These are phyloP conservation scores for Wallacemonas sp. DNA, from an alignment of 208 protist genomes.

Conservation along the genomic window DNA sequence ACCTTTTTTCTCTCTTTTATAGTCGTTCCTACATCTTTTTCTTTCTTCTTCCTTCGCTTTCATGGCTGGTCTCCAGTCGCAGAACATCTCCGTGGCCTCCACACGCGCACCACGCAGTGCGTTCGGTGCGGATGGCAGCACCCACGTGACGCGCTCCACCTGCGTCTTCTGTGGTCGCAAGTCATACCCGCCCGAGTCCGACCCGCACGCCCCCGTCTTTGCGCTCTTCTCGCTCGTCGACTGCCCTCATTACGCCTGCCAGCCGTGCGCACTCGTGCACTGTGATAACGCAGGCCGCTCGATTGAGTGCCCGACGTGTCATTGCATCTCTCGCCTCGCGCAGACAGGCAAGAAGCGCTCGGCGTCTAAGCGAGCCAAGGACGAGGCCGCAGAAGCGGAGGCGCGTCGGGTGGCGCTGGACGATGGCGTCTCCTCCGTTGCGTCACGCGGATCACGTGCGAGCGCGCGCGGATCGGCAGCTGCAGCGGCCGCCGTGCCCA, in stretches of 20 bases:
- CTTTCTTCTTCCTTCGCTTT: not conserved
- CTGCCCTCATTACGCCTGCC: constrained; percentile 89
- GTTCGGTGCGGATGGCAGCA: constrained; percentile 3
- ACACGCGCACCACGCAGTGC: constrained; percentile 30
- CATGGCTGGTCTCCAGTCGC: constrained; percentile 79
- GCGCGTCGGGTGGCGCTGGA: constrained; percentile 55
- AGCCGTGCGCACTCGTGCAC: constrained; percentile 87
- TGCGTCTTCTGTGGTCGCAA: constrained; percentile 70
- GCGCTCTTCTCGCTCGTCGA: constrained; percentile 88
- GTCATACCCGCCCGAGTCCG: constrained; percentile 37
- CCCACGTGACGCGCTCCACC: constrained; percentile 31
- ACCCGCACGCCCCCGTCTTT: constrained; percentile 83
- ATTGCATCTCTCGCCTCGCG: constrained; percentile 75
- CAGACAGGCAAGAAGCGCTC: constrained; percentile 64
- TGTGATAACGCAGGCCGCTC: constrained; percentile 73
- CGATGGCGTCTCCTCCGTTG: constrained; percentile 73
- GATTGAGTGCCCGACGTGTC: constrained; percentile 74
- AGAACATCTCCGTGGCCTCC: constrained; percentile 79
- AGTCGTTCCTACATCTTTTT: constrained; percentile 13
- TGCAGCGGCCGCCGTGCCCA: not conserved
- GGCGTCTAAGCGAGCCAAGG: constrained; percentile 5
- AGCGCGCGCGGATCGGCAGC: constrained; percentile 12
- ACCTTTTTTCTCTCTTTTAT: too few relatives aligned
- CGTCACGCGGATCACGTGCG: constrained; percentile 36
- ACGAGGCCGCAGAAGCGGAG: not conserved